phyloP scores from a whole-genome alignment of 75 land plant species.

The Sequoiadendron giganteum region DNA sequence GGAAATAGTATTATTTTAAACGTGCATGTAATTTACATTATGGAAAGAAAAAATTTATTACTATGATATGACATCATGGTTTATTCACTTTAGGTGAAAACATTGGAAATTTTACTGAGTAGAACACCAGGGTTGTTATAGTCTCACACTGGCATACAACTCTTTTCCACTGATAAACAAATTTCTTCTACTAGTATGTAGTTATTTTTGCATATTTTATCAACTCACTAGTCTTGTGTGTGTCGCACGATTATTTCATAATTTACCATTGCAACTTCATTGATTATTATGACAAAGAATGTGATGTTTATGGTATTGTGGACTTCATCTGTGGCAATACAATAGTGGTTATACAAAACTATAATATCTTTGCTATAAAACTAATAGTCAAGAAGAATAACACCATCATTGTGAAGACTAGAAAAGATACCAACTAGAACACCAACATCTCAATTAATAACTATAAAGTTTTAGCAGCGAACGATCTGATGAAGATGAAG shows the following conservation, averaged over 20 bases:
- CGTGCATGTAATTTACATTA: too few relatives aligned
- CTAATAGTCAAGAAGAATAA: slow-evolving; percentile 10
- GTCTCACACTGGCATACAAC: too few relatives aligned
- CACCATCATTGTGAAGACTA: slow-evolving; percentile 16
- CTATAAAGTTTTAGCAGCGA: slow-evolving; percentile 16
- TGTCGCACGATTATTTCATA: slow-evolving; percentile 20
- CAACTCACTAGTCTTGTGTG: too few relatives aligned
- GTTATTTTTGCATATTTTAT: too few relatives aligned
- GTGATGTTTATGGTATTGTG: slow-evolving; percentile 27
- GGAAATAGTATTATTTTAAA: too few relatives aligned
- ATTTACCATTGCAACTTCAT: slow-evolving; percentile 24
- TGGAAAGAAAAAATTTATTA: too few relatives aligned
- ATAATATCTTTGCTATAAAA: slow-evolving; percentile 15
- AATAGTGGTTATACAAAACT: slow-evolving; percentile 31
- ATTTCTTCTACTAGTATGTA: too few relatives aligned
- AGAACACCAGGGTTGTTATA: too few relatives aligned
- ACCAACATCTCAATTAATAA: slow-evolving; percentile 33
- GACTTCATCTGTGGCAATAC: slow-evolving; percentile 42
- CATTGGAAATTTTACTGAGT: too few relatives aligned
- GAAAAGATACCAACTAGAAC: slow-evolving; percentile 17
- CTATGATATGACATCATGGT: too few relatives aligned
- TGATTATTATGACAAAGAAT: slow-evolving; percentile 36
- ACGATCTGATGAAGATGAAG: slow-evolving; percentile 8
- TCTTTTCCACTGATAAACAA: too few relatives aligned
- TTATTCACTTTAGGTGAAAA: too few relatives aligned